Base-by-base conservation (phyloP, 768 basidiomycete species). In the Mycena albidolilacea region DNA sequence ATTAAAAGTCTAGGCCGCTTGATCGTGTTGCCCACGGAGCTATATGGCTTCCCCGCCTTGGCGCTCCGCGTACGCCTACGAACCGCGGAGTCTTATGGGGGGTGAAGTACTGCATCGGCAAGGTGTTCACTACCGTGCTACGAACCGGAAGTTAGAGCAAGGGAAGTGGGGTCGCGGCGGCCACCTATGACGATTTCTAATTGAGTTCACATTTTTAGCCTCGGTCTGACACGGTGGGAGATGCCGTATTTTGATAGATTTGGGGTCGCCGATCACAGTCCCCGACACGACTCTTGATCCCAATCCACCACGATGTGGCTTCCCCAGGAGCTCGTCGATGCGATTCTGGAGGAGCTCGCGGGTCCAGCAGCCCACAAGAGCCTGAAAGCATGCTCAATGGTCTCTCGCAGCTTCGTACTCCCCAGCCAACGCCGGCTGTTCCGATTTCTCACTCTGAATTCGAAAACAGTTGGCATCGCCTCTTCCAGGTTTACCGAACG, bases 261-360 rank as follows among this genome's bases (percentile, higher is more conserved):
- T 30, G 30, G 4, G 30, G 30, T 23, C 52, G 52, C 21, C 10
- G 23, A 54, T 54, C 52, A 54, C 52, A 54, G 23, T 15, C 12
- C 11, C 7, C 46, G 15, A 6, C 14, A 7, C 15, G 17, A 5
- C 52, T 54, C 10, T 17, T 54, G 5, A 21, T 38, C 23, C 10
- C 50, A n/a, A 37, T 5, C 50, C 64, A 64, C 50, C 2, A 50
- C 46, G 63, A 10, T 17, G 19, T 4, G 9, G 5, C 50, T 64
- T 11, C 64, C 64, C 3, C 64, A 50, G 39, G 64, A 64, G 64
- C 64, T 64, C 11, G 8, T 64, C 48, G 64, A 64, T n/a, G 39
- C 39, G 11, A 54, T 64, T 23, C 23, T 52, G 17, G 50, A 19
- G 7, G 35, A 50, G 19, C n/a, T 64, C 10, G 48, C 8, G 4